Conservation (phyloP, 176 grass and related monocot species). For the Thinopyrum elongatum region DNA sequence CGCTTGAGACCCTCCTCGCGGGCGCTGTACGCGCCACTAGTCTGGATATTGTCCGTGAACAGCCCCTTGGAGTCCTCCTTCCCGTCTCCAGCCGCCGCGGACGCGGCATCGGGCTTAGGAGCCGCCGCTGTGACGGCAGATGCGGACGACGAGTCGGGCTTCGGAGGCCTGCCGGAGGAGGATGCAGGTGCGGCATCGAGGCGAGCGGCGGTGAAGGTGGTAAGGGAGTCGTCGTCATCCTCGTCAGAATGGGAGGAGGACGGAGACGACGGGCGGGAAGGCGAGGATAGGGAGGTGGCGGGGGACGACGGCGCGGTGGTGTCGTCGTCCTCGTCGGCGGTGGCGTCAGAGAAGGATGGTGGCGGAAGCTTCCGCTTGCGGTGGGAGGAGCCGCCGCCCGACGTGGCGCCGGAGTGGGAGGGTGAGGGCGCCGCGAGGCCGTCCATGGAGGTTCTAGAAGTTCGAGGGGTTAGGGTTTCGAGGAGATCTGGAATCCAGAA, state of each 20-base stretch:
- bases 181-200: constrained; percentile 45
- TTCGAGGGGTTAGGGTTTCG: constrained; percentile 44
- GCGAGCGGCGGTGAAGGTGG: constrained; percentile 49
- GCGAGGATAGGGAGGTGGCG: constrained; percentile 44
- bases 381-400: constrained; percentile 70
- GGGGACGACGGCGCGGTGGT: constrained; percentile 60
- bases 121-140: constrained; percentile 23
- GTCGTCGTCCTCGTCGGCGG: constrained; percentile 77
- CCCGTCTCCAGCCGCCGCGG: constrained; percentile 37
- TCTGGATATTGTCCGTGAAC: constrained; percentile 95
- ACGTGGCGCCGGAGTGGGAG: constrained; percentile 80
- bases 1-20: constrained; percentile 93
- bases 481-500: constrained; percentile 31
- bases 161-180: constrained; percentile 44
- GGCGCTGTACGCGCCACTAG: constrained; percentile 87
- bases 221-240: constrained; percentile 54
- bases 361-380: constrained; percentile 91
- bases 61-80: constrained; percentile 77
- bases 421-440: constrained; percentile 66
- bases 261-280: constrained; percentile 41
- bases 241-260: constrained; percentile 64
- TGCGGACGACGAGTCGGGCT: constrained; percentile 43
- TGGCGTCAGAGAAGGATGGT: constrained; percentile 70
- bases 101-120: constrained; percentile 41
- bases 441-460: constrained; percentile 63